phyloP scores from a whole-genome alignment of 257 asterid species.

The Ocimum tenuiflorum region DNA sequence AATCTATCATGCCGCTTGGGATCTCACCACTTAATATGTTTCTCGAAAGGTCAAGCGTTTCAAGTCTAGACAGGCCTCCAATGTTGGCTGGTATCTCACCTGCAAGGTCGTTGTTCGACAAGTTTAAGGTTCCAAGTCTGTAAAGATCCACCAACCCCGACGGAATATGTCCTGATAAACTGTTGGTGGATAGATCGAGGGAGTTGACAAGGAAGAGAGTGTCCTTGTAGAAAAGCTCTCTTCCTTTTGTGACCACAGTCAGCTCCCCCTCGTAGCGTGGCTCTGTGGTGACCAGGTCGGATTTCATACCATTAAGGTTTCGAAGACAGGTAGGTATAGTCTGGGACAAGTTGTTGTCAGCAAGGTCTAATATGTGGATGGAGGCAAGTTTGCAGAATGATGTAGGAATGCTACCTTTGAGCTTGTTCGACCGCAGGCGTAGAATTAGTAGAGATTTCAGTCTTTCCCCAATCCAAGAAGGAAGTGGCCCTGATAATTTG shows the following conservation, averaged over 20 bases:
- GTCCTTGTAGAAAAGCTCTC: not conserved
- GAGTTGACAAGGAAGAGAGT: constrained; percentile 7
- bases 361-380: constrained; percentile 26
- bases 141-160: not conserved
- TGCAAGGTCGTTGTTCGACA: not conserved
- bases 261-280: not conserved
- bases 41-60: not conserved
- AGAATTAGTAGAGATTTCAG: not conserved
- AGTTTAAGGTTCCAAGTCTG: not conserved
- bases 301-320: not conserved
- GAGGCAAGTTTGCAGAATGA: constrained; percentile 3
- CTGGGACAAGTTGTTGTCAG: constrained; percentile 20
- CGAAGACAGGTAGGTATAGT: not conserved
- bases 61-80: not conserved
- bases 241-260: not conserved
- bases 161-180: not conserved
- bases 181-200: not conserved
- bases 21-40: not conserved
- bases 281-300: not conserved
- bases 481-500: constrained; percentile 14
- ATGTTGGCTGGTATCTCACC: not conserved
- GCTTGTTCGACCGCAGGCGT: not conserved
- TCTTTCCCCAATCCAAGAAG: constrained; percentile 3
- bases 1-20: not conserved
- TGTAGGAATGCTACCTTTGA: not conserved